Evolutionary conservation across 1,284 basidiomycete genomes (phyloP), one percentile per base, ranked within the genome.

Genomic region (Erythrobasidium hasegawianum): DNA sequence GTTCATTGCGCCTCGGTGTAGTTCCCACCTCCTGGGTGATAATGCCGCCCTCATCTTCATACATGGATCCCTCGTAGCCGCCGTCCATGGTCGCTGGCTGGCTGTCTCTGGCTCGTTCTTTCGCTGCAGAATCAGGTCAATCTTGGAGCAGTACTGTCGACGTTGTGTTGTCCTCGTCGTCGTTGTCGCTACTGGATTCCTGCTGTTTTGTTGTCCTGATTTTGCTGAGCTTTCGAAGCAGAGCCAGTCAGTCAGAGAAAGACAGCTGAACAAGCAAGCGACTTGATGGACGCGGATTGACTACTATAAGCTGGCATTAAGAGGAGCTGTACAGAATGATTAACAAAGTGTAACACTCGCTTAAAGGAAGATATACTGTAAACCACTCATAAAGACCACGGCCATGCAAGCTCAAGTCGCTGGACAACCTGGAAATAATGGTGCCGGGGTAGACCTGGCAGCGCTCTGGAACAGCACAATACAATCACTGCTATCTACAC

Each of bases 11-110:
- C n/a, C n/a, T n/a, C n/a, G n/a, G 39, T 27, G 26, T n/a, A 27
- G 39, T n/a, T 13, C 62, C 29, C 24, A 65, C 62, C 62, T 65
- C 62, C 27, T 65, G 62, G 20, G 55, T 65, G 33, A 65, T 24
- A 8, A 33, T 52, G 33, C 50, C 27, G 56, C 33, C 33, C 33
- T 65, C 62, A 43, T 53, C 50, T 20, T 55, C 62, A 43, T 65
- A 65, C 62, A 65, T 57, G n/a, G 62, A 65, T 8, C 55, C 62
- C 56, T 65, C 62, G 33, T 65, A 65, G 43, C 43, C 33, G 53
- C 45, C 62, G 29, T 57, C 62, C 62, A 65, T 65, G 55, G 18
- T 65, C 24, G 16, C 8, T 14, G 22, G n/a, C n/a, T 8, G 16
- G n/a, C n/a, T n/a, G n/a, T n/a, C n/a, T n/a, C n/a, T n/a, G 22